Base-by-base conservation (phyloP, 148 eudicot genomes). In the Oxyria digyna region DNA sequence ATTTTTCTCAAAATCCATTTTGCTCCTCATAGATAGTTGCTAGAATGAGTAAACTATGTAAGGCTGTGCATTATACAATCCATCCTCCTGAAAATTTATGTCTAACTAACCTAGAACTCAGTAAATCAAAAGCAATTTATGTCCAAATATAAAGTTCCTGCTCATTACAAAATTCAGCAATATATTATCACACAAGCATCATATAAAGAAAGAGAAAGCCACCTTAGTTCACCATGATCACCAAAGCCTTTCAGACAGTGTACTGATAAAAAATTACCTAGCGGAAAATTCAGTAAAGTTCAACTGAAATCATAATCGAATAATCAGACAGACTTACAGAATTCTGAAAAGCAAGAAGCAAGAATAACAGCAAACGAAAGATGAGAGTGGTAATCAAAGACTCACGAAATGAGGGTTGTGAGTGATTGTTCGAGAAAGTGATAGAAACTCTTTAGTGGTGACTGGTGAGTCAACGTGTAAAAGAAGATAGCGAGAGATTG, bases 1-100 rank as follows among this genome's bases (percentile, higher is more conserved):
- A 72, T 74, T 81, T 68, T 67, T 63, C 27, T 76, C 84, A 67
- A 62, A 70, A 46, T 40, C 67, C 63, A 73, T 82, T 54, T 42
- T 69, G 72, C 62, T 63, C 57, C 50, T 74, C 48, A 62, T 35
- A 29, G 38, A 29, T 35, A 35, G 4, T 55, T 26, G 24, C 62
- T 55, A n/a, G 33, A 55, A 55, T 20, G 14, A 12, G 17, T 27
- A 55, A 24, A 24, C 33, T 26, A 12, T 55, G 33, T 10, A 24
- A 55, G 26, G 18, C 18, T 14, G 27, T 54, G 65, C 38, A 29
- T 10, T 12, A 15, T 59, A 59, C 29, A 29, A 6, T 11, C 17
- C 13, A 14, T 59, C 13, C 65, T 14, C 4, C 14, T 27, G 4
- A 23, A 13, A 57, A 14, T 59, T 59, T 31, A 17, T 59, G 7